phyloP scores from a whole-genome alignment of 208 protist species.

The Novymonas esmeraldas region DNA sequence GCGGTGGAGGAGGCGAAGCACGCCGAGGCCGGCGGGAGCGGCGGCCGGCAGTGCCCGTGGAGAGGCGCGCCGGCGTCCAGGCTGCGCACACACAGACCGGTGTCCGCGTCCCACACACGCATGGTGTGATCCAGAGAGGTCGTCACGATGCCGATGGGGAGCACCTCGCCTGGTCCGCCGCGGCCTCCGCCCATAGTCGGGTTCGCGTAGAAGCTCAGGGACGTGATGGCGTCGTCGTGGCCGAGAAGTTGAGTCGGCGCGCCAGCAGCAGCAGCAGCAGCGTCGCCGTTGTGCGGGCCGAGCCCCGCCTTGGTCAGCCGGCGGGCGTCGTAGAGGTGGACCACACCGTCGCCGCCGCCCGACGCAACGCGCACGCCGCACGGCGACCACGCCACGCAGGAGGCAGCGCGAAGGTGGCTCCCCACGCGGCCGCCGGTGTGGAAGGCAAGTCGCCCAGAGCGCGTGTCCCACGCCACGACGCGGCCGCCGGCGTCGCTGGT shows the following conservation, averaged over 20 bases:
- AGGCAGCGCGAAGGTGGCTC: constrained; percentile 59
- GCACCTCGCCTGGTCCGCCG: constrained; percentile 16
- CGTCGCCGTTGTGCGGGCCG: constrained; percentile 19
- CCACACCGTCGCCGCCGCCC: constrained; percentile 63
- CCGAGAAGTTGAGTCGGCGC: constrained; percentile 62
- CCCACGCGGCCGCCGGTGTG: constrained; percentile 52
- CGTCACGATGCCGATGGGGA: constrained; percentile 61
- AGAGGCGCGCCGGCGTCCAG: constrained; percentile 55
- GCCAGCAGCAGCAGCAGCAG: constrained; percentile 11
- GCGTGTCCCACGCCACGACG: constrained; percentile 74
- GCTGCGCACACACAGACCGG: constrained; percentile 54
- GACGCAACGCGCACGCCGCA: constrained; percentile 79
- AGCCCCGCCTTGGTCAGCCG: constrained; percentile 33
- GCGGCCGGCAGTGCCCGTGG: constrained; percentile 60
- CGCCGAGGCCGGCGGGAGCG: background rate
- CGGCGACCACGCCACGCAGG: constrained; percentile 79
- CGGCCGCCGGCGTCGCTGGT: constrained; percentile 73
- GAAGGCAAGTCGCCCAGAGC: constrained; percentile 64
- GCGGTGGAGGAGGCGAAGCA: constrained; percentile 8
- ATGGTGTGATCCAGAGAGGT: constrained; percentile 84
- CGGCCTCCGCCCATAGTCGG: constrained; percentile 3
- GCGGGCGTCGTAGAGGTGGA: constrained; percentile 85
- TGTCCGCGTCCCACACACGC: constrained; percentile 78
- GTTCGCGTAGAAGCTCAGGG: constrained; percentile 64
- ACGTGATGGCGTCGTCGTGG: constrained; percentile 86